Base-by-base conservation (phyloP, 2,329 filamentous ascomycete species). In the Sporothrix phasma region DNA sequence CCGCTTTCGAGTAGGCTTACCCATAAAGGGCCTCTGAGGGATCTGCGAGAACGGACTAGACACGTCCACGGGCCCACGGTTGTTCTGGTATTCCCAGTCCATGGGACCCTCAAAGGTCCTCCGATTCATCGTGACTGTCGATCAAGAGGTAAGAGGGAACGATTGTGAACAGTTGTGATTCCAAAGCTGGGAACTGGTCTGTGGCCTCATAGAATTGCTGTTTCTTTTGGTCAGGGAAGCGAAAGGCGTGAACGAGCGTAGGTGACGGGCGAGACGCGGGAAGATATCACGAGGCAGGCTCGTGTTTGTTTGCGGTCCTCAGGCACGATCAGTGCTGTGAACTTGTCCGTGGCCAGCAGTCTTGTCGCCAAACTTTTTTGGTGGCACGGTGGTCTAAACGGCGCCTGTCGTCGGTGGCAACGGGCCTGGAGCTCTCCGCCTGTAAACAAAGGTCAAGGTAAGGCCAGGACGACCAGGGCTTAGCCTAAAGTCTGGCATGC, bases 41-140 rank as follows among this genome's bases (percentile, higher is more conserved):
- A 81, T 78, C 67, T 84, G 81, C 22, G 80, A 77, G 72, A 87
- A 87, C 2, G 85, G 85, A 67, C 84, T 86, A 10, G 82, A 83
- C 19, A 79, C 79, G 73, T 87, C 85, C 66, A 84, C 73, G 19
- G 83, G 84, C 1, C 80, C 83, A 56, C 76, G 73, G 66, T 77
- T 79, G 67, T 78, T 78, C 69, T 86, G 80, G 72, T 84, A 87
- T 71, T 87, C 83, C 82, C 83, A 88, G 69, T 87, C 85, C 85
- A 88, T 88, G 67, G 78, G 84, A 66, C 82, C 78, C 73, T 87
- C 84, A 67, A 77, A 81, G 1, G 80, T 84, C 69, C 85, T 78
- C 68, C 78, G 78, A 62, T 83, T 66, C 69, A 70, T 78, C 26
- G 13, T 45, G 37, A 17, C n/a, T 43, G 2, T 39, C 24, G n/a